Evolutionary conservation across 805 yeast species (phyloP), one percentile per base, ranked within the genome.

Genomic region (Starmerella khaoyaiensis): DNA sequence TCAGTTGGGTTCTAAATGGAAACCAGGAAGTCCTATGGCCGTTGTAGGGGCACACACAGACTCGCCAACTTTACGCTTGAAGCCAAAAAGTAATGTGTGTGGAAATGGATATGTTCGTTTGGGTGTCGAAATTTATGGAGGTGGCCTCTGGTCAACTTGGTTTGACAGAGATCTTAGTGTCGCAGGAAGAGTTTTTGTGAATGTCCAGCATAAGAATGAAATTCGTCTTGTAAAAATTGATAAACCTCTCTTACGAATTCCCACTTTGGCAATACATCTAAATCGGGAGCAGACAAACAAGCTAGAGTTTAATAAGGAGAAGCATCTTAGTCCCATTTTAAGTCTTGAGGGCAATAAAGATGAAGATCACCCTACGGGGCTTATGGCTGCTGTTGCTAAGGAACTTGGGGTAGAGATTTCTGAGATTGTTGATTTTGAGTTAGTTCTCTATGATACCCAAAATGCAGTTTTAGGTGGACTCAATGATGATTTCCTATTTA

Each of bases 1-100:
- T 59, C 71, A 76, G 2, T 76, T 83, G 15, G 95, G 95, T 25
- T 68, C 68, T 1, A 54, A 72, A 33, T 81, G 79, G 74, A 51
- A 56, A 36, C 75, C 79, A 3, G 94, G 94, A 9, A 74, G 77
- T 45, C 87, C 94, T 8, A 66, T 84, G 44, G 73, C 96, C 4
- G 76, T 90, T 36, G 79, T 86, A 24, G 98, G 97, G 14, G 94
- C 95, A 1, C 98, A 87, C 59, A 86, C 96, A 0, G 98, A 87
- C 58, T 80, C 94, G 4, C 97, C 97, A 9, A 74, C 82, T 22
- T 65, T 87, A 47, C 70, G 93, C n/a, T 72, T 87, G 48, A 90
- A 87, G 61, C 98, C 98, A 10, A 65, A 79, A 21, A 79, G 94
- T 18, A 74, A 76, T 53, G 72, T 71, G 48, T 57, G 62, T 9